Conservation (phyloP, 2,329 filamentous ascomycete genomes). For the Corynespora cassiicola region DNA sequence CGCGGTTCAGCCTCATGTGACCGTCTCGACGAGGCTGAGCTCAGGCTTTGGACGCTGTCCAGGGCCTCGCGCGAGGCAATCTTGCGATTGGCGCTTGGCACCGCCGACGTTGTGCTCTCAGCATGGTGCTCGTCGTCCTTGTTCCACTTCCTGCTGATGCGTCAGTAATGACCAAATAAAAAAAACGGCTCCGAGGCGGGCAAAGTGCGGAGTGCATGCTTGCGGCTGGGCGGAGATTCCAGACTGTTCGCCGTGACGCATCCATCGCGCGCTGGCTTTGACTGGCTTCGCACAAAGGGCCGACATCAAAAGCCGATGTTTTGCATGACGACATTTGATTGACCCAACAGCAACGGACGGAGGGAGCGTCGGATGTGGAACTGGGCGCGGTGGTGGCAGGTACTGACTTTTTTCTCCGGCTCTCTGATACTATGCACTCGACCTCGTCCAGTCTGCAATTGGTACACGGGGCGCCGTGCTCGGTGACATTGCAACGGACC, state of each 20-base stretch:
- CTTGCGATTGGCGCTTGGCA: conserved; percentile 40
- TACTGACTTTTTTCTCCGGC: conserved; percentile 83
- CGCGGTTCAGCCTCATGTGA: conserved; percentile 57
- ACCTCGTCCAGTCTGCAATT: conserved; percentile 85
- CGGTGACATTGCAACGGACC: conserved; percentile 91
- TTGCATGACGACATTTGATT: conserved; percentile 30
- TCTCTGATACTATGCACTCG: conserved; percentile 72
- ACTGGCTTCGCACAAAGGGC: conserved; percentile 25
- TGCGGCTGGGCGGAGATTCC: too few relatives aligned
- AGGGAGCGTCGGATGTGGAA: conserved; percentile 31
- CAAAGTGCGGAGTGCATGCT: too few relatives aligned
- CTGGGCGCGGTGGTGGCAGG: conserved; percentile 12
- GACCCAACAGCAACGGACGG: conserved; percentile 14
- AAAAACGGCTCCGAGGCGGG: too few relatives aligned
- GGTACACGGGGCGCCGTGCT: conserved; percentile 82
- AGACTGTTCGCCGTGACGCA: conserved; percentile 23
- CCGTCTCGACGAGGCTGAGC: conserved; percentile 32
- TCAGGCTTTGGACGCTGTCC: conserved; percentile 40
- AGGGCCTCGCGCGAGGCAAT: conserved; percentile 47
- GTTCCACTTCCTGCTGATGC: conserved; percentile 47
- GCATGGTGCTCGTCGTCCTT: conserved; percentile 47
- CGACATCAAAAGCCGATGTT: conserved; percentile 17
- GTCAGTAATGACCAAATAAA: conserved; percentile 32
- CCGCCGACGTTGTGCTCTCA: conserved; percentile 21
- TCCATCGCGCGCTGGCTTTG: conserved; percentile 19